Percentiles rank a stretch among this genome's conserved stretches.
phyloP scores from a whole-genome alignment of 495 filamentous ascomycete genomes.

The Schizothecium vesticola region DNA sequence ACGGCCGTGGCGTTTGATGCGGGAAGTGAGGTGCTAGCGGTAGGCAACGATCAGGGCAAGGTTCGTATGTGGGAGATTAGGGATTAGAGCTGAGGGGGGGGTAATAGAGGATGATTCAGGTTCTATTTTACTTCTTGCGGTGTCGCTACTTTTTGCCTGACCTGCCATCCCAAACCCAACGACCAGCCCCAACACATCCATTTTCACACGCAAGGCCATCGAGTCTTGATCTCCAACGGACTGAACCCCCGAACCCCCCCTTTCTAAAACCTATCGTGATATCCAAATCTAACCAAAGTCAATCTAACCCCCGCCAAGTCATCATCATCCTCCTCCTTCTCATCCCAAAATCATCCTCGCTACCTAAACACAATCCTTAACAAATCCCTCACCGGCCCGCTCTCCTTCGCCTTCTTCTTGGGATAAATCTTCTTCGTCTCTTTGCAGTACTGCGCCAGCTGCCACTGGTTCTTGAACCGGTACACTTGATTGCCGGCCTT shows the following conservation, averaged over 20 bases:
- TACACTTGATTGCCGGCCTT: constrained; percentile 5
- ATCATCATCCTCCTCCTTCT: neutral
- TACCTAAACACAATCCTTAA: constrained; percentile 5
- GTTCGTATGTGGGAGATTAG: constrained; percentile 83
- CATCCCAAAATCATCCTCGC: neutral
- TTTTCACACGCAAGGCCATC: too few species aligned
- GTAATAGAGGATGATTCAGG: neutral
- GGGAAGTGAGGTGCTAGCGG: constrained; percentile 63
- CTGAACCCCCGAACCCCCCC: neutral
- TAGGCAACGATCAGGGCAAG: constrained; percentile 81
- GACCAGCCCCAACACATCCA: too few species aligned
- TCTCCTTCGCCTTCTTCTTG: constrained; percentile 10
- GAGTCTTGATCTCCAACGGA: too few species aligned
- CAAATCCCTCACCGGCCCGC: constrained; percentile 27
- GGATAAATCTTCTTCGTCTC: constrained; percentile 19
- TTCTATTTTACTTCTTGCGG: neutral
- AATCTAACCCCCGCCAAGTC: neutral
- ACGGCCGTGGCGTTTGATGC: constrained; percentile 73
- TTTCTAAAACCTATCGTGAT: neutral
- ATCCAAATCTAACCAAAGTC: neutral
- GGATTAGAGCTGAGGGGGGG: constrained; percentile 20
- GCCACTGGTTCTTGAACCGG: constrained; percentile 14
- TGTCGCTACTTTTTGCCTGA: neutral
- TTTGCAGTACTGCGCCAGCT: constrained; percentile 26
- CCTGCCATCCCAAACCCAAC: too few species aligned